Evolutionary conservation across 768 basidiomycete species (phyloP).

Genomic region (Amanita exitialis): DNA sequence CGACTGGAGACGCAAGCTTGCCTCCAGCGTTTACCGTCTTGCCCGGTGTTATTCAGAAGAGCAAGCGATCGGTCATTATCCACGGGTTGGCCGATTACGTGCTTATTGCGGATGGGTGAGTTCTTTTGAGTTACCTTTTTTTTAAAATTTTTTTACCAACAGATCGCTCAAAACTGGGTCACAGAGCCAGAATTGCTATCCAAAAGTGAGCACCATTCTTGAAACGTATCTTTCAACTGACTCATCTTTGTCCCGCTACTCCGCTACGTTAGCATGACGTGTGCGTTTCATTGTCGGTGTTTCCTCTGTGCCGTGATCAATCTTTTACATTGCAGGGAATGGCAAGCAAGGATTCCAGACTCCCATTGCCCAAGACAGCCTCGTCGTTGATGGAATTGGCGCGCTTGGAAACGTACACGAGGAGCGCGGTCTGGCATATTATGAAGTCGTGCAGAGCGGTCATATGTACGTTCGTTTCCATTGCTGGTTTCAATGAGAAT

Average conservation of each 20-base stretch:
- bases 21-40: conserved; percentile 58
- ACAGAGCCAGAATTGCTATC: conserved; percentile 47
- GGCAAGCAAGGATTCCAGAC: conserved; percentile 41
- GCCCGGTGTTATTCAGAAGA: conserved; percentile 72
- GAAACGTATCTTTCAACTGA: neutral
- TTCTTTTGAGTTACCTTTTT: too few species aligned
- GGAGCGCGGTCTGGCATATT: conserved; percentile 36
- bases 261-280: conserved; percentile 33
- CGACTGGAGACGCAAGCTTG: conserved; percentile 45
- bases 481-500: neutral
- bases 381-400: conserved; percentile 64
- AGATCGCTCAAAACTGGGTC: neutral
- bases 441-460: too few species aligned
- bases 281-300: conserved; percentile 12
- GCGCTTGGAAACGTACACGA: conserved; percentile 53
- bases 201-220: conserved; percentile 40
- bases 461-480: conserved; percentile 39
- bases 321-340: conserved; percentile 8
- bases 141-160: too few species aligned
- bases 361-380: conserved; percentile 53
- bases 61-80: conserved; percentile 51
- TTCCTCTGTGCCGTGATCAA: neutral
- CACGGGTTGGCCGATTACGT: conserved; percentile 71
- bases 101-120: conserved; percentile 45
- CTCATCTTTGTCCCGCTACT: too few species aligned